Evolutionary conservation across 2,329 filamentous ascomycete species (phyloP), one percentile per base, ranked within the genome.

Genomic region (Cercospora beticola): DNA sequence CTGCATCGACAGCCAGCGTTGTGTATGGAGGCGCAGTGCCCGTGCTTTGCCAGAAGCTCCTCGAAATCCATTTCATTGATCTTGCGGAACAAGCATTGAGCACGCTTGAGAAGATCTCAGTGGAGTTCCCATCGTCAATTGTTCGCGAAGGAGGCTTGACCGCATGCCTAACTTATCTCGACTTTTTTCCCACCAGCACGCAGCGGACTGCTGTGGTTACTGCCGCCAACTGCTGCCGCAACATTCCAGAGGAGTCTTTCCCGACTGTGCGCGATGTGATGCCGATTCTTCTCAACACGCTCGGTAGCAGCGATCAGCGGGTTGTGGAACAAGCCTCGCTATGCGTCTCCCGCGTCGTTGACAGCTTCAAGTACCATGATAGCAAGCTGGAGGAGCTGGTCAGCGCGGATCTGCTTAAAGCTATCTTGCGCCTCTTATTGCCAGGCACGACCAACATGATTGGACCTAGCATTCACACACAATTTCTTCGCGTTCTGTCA

Each of bases 11-110:
- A 60, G 92, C 93, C 12, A 97, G 97, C 78, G 93, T 99, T 14
- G 95, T 98, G 4, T 98, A 98, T 78, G 94, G 94, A n/a, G 93
- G 93, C 61, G 95, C 95, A 36, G 95, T 99, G 5, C 94, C 95
- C 2, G 89, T 99, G 12, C 84, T 99, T 28, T 98, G 95, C 81
- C 92, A 94, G 77, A 99, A 98, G 81, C 85, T 99, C 31, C 85
- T 98, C 69, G 94, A 98, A 80, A 98, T 98, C 57, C 91, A 94
- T 70, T 99, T 94, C 79, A 99, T 99, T 78, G 95, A 99, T 79
- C 85, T 99, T 64, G 96, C 96, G 43, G 95, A 99, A 81, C 96
- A 99, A 82, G 93, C 95, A 67, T 83, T 99, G 61, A 99, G 93
- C 82, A 99, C 95, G 0, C 84, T 99, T 64, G 94, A 98, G 78